These are phyloP conservation scores for Candida maris DNA, from an alignment of 805 yeast species.

Conservation along the genomic window DNA sequence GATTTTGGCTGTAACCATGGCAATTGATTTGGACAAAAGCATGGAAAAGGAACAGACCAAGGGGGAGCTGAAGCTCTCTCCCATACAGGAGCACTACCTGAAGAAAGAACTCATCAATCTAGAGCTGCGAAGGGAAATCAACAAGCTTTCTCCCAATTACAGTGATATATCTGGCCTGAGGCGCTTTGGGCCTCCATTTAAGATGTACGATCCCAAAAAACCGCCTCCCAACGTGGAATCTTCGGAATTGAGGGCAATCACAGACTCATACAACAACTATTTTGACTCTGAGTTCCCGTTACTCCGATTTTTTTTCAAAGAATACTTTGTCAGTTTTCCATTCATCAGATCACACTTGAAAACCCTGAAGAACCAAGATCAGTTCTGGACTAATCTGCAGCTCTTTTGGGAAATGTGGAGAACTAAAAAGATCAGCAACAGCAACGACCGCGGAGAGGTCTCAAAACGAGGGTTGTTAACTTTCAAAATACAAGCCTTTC, in stretches of 20 bases:
- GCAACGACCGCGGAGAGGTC: slow-evolving; percentile 72
- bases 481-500: slow-evolving; percentile 54
- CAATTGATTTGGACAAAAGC: too few relatives aligned
- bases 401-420: slow-evolving; percentile 79
- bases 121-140: slow-evolving; percentile 62
- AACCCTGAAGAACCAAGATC: slow-evolving; percentile 13
- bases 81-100: slow-evolving; percentile 80
- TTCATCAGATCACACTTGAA: slow-evolving; percentile 53
- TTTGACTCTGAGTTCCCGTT: slow-evolving; percentile 56
- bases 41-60: too few relatives aligned
- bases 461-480: slow-evolving; percentile 66
- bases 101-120: slow-evolving; percentile 73
- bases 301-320: slow-evolving; percentile 58
- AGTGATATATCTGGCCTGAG: slow-evolving; percentile 61
- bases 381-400: slow-evolving; percentile 82
- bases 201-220: slow-evolving; percentile 39
- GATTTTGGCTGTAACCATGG: too few relatives aligned
- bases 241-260: slow-evolving; percentile 16
- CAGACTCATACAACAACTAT: slow-evolving; percentile 17
- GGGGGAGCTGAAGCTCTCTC: slow-evolving; percentile 39
- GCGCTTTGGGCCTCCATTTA: slow-evolving; percentile 76
- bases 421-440: slow-evolving; percentile 62
- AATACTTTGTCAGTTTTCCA: slow-evolving; percentile 70
- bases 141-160: slow-evolving; percentile 39
- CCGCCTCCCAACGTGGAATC: slow-evolving; percentile 20